These are phyloP conservation scores for Linum tenue DNA, from an alignment of 345 rosid genomes.

Conservation along the genomic window DNA sequence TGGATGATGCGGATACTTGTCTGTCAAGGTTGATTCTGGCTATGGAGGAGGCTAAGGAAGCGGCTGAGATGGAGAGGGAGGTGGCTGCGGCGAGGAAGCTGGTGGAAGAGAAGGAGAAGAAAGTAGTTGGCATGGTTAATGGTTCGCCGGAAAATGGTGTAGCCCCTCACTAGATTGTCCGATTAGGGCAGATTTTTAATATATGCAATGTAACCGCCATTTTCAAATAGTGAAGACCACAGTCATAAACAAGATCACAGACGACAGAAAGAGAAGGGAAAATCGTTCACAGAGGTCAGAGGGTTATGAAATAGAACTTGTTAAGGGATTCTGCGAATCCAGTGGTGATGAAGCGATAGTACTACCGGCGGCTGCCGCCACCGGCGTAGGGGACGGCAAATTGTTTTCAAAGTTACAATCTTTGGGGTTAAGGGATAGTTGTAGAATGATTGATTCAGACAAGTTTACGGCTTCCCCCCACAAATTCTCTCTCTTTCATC, in stretches of 20 bases:
- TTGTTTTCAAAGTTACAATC: conserved; percentile 27
- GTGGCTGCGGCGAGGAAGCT: not conserved
- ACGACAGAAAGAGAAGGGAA: too few relatives aligned
- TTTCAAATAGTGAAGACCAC: too few relatives aligned
- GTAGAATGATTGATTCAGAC: conserved; percentile 38
- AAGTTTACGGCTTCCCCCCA: conserved; percentile 28
- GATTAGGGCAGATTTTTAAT: conserved; percentile 8
- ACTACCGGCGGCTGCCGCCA: not conserved
- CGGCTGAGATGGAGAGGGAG: not conserved
- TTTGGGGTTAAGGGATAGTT: conserved; percentile 27
- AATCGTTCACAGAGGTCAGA: too few relatives aligned
- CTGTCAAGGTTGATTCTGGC: not conserved
- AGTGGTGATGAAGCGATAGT: not conserved
- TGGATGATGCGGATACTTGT: conserved; percentile 1
- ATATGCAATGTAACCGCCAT: conserved; percentile 12
- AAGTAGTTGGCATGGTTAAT: not conserved
- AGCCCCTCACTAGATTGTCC: not conserved
- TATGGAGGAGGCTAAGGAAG: conserved; percentile 4
- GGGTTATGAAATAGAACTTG: too few relatives aligned
- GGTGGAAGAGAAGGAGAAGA: not conserved
- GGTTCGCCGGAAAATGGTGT: not conserved
- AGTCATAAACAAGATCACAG: too few relatives aligned
- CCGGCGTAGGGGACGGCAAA: not conserved
- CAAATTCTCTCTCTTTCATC: conserved; percentile 30
- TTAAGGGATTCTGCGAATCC: too few relatives aligned